phyloP scores from a whole-genome alignment of 164 flowering plant genomes.

The Cinnamomum chago region DNA sequence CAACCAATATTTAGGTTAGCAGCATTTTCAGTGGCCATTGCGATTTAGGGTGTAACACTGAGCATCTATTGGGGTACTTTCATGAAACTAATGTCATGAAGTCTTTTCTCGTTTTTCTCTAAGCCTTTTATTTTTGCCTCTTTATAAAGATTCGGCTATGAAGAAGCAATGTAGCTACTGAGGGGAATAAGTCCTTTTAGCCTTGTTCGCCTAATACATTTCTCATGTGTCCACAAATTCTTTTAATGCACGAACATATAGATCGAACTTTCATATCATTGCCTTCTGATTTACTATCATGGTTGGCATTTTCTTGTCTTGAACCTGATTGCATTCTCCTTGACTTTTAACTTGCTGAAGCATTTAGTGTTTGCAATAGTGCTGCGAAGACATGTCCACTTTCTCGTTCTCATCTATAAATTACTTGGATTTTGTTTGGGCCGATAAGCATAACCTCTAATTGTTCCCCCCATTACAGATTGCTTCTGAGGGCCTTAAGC shows the following conservation, averaged over 20 bases:
- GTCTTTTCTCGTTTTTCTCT: too few relatives aligned
- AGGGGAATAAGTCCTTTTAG: not conserved
- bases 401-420: not conserved
- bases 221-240: not conserved
- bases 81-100: too few relatives aligned
- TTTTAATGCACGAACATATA: not conserved
- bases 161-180: not conserved
- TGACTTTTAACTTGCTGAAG: not conserved
- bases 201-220: not conserved
- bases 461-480: slow-evolving; percentile 20
- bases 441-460: not conserved
- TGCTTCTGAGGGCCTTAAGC: slow-evolving; percentile 40
- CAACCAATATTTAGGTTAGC: too few relatives aligned
- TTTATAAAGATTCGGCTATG: too few relatives aligned
- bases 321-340: not conserved
- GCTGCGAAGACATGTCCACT: not conserved
- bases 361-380: not conserved
- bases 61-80: too few relatives aligned
- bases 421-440: not conserved
- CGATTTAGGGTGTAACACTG: too few relatives aligned
- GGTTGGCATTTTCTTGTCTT: not conserved
- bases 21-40: too few relatives aligned
- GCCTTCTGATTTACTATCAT: not conserved
- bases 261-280: too few relatives aligned
- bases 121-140: too few relatives aligned